Conservation (phyloP, 805 yeast species). For the Cyberlindnera petersonii region DNA sequence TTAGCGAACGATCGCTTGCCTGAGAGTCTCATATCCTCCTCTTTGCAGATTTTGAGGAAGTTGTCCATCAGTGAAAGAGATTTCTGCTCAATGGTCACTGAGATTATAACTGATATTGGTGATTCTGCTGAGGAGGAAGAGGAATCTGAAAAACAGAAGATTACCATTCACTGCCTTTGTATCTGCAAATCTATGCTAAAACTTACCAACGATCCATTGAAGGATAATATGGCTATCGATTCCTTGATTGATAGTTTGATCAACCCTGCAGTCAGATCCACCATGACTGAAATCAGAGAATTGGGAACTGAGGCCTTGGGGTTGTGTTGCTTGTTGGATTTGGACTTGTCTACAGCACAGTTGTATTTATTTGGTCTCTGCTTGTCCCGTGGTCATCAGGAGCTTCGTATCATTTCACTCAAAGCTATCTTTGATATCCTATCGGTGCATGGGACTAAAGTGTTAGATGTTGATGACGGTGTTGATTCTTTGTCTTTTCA, state of each 20-base stretch:
- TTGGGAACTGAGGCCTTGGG: conserved; percentile 77
- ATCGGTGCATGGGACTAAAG: conserved; percentile 68
- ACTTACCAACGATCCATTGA: conserved; percentile 58
- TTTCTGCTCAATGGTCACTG: conserved; percentile 79
- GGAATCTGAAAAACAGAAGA: conserved; percentile 33
- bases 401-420: conserved; percentile 57
- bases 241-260: conserved; percentile 75
- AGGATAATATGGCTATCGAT: conserved; percentile 59
- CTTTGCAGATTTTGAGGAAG: conserved; percentile 63
- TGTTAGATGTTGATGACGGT: conserved; percentile 56
- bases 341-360: conserved; percentile 59
- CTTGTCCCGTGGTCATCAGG: conserved; percentile 61
- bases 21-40: conserved; percentile 49
- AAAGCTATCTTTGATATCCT: conserved; percentile 74
- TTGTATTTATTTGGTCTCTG: conserved; percentile 65
- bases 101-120: conserved; percentile 78
- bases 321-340: conserved; percentile 69
- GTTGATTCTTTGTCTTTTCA: conserved; percentile 66
- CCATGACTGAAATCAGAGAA: conserved; percentile 47
- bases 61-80: conserved; percentile 78
- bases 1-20: conserved; percentile 53
- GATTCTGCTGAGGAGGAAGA: conserved; percentile 44
- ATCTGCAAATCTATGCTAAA: conserved; percentile 70
- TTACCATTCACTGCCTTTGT: conserved; percentile 57
- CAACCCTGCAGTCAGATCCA: conserved; percentile 68